Percentiles rank a stretch among this genome's conserved stretches.
Evolutionary conservation across 371 early-diverging fungal species (phyloP).

Genomic region (Mortierella sp.): DNA sequence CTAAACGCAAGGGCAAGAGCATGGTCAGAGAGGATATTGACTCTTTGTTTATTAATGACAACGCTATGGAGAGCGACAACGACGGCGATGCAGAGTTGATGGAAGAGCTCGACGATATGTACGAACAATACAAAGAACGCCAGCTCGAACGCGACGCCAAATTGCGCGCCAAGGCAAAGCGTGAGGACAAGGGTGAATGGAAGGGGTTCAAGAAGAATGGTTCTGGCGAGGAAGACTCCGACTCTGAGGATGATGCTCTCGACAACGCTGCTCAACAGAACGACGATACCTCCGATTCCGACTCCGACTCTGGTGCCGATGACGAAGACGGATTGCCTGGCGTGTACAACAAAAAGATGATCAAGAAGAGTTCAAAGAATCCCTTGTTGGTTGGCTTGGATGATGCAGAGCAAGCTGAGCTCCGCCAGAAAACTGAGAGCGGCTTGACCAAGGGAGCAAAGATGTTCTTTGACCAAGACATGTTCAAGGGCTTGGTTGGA

Average conservation of each 20-base stretch:
- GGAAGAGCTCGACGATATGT: constrained; percentile 81
- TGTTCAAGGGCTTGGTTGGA: constrained; percentile 80
- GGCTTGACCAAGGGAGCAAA: constrained; percentile 85
- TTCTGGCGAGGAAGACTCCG: constrained; percentile 58
- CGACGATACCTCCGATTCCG: constrained; percentile 57
- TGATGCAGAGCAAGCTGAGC: constrained; percentile 68
- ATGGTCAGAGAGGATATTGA: constrained; percentile 69
- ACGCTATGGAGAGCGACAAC: constrained; percentile 56
- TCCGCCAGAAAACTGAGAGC: constrained; percentile 63
- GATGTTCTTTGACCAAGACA: constrained; percentile 93
- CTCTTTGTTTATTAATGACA: constrained; percentile 57
- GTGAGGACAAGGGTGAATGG: constrained; percentile 79
- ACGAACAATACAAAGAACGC: constrained; percentile 77
- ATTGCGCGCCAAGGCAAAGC: constrained; percentile 74
- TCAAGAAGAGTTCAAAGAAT: constrained; percentile 60
- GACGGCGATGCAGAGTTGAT: constrained; percentile 71
- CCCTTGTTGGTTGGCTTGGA: constrained; percentile 72
- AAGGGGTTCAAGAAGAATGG: constrained; percentile 71
- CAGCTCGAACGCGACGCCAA: constrained; percentile 83
- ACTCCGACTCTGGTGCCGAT: constrained; percentile 63
- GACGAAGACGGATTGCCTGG: constrained; percentile 58
- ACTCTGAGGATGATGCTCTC: constrained; percentile 58
- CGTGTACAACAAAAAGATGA: constrained; percentile 50
- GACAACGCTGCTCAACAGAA: constrained; percentile 46
- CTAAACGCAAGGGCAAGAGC: constrained; percentile 54